Evolutionary conservation across 164 flowering plant species (phyloP).

Genomic region (Akebia trifoliata): DNA sequence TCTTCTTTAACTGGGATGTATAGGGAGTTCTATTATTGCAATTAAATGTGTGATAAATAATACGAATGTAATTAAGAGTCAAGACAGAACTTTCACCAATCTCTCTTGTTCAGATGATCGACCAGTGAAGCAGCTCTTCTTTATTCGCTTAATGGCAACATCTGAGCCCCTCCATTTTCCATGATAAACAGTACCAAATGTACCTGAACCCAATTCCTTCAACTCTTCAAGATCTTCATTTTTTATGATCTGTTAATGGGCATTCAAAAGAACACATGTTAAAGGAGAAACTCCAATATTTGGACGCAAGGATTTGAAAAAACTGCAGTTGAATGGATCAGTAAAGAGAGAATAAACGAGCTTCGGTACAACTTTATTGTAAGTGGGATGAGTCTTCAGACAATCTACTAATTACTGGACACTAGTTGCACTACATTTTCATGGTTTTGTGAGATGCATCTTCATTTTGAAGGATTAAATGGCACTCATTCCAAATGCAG

Average conservation of each 20-base stretch:
- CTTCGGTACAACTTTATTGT: not conserved
- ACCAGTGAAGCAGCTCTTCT: constrained; percentile 87
- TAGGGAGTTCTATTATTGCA: not conserved
- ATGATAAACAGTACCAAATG: constrained; percentile 95
- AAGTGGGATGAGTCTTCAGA: not conserved
- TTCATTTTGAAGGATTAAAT: no score
- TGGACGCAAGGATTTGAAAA: not conserved
- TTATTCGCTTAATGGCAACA: constrained; percentile 91
- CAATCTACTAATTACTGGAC: not conserved
- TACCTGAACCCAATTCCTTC: constrained; percentile 87
- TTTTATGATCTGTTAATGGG: constrained; percentile 50
- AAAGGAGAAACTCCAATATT: not conserved
- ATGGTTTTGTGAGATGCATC: no score
- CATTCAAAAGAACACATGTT: not conserved
- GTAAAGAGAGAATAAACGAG: no score
- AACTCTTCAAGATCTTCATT: constrained; percentile 93
- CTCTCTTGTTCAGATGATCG: constrained; percentile 96
- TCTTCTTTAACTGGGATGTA: not conserved
- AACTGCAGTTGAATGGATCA: no score
- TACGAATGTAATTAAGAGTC: not conserved
- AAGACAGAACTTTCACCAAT: constrained; percentile 42
- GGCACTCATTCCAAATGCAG: no score
- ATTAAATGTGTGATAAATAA: not conserved
- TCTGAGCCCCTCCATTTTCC: constrained; percentile 97
- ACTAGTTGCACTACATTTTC: not conserved